Evolutionary conservation across 495 filamentous ascomycete species (phyloP).

Genomic region (Aspergillus avenaceus): DNA sequence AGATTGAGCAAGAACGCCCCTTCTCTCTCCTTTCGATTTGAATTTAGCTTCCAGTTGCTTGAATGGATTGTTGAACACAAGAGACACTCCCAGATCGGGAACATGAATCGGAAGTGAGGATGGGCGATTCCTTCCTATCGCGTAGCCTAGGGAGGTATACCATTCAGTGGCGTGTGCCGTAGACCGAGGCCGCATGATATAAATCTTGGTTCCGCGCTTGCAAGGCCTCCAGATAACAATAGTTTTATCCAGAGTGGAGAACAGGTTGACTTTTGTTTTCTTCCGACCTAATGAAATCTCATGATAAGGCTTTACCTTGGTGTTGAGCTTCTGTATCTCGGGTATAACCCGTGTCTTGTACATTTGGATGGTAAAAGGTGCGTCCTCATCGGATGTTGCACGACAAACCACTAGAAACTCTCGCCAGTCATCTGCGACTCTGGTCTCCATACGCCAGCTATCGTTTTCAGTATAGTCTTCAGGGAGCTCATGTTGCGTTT

Average conservation of each 20-base stretch:
- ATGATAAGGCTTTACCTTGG: slow-evolving; percentile 49
- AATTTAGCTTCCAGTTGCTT: slow-evolving; percentile 45
- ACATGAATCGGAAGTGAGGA: slow-evolving; percentile 60
- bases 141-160: slow-evolving; percentile 67
- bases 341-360: slow-evolving; percentile 70
- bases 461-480: slow-evolving; percentile 66
- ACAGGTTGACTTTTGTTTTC: slow-evolving; percentile 59
- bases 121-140: slow-evolving; percentile 57
- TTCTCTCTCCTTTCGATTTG: slow-evolving; percentile 35
- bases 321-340: slow-evolving; percentile 49
- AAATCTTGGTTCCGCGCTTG: slow-evolving; percentile 57
- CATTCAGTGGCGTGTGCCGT: slow-evolving; percentile 65
- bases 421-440: slow-evolving; percentile 62
- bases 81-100: slow-evolving; percentile 61
- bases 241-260: slow-evolving; percentile 68
- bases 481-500: slow-evolving; percentile 50
- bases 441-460: slow-evolving; percentile 57
- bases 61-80: slow-evolving; percentile 64
- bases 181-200: slow-evolving; percentile 63
- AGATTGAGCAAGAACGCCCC: slow-evolving; percentile 41
- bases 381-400: slow-evolving; percentile 48
- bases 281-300: slow-evolving; percentile 54
- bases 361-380: slow-evolving; percentile 58
- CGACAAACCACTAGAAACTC: slow-evolving; percentile 70
- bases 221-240: slow-evolving; percentile 62